A percentile compares a stretch with the other conserved stretches of the same genome.
These are phyloP conservation scores for Lathyrus aphaca DNA, from an alignment of 306 rosid species.

Conservation along the genomic window DNA sequence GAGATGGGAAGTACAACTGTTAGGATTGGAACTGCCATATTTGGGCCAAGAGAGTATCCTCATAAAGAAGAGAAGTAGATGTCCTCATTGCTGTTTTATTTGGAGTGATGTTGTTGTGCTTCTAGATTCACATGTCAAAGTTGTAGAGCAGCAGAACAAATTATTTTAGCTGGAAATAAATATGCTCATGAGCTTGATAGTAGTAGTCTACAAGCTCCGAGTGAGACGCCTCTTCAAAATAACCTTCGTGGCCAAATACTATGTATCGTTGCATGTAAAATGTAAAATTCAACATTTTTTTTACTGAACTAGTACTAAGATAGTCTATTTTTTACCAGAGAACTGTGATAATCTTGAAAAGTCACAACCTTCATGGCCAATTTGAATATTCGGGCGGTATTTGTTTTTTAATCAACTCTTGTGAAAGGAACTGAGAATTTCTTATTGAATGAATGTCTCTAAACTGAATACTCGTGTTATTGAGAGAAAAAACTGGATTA, in stretches of 20 bases:
- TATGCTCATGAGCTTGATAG: constrained; percentile 8
- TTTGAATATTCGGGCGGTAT: not conserved
- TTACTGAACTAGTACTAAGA: constrained; percentile 7
- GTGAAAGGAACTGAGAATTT: not conserved
- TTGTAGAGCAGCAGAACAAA: constrained; percentile 24
- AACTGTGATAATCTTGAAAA: constrained; percentile 22
- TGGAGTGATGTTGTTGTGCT: constrained; percentile 19
- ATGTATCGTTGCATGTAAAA: constrained; percentile 6
- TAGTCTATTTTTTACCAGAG: not conserved
- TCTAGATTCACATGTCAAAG: constrained; percentile 24
- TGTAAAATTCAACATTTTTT: constrained; percentile 5
- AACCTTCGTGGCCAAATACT: constrained; percentile 8
- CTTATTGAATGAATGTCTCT: not conserved
- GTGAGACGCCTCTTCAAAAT: constrained; percentile 23
- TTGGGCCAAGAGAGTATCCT: constrained; percentile 88
- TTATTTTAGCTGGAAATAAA: constrained; percentile 40
- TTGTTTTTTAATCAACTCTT: not conserved
- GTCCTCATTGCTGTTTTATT: constrained; percentile 22
- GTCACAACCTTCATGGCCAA: not conserved
- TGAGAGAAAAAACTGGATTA: no score
- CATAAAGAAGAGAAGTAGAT: constrained; percentile 48
- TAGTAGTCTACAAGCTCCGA: not conserved
- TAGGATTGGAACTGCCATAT: constrained; percentile 88
- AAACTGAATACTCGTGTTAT: not conserved
- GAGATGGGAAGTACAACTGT: constrained; percentile 94